Evolutionary conservation across 2,329 filamentous ascomycete genomes (phyloP).

Genomic region (Acephala macrosclerotiorum): DNA sequence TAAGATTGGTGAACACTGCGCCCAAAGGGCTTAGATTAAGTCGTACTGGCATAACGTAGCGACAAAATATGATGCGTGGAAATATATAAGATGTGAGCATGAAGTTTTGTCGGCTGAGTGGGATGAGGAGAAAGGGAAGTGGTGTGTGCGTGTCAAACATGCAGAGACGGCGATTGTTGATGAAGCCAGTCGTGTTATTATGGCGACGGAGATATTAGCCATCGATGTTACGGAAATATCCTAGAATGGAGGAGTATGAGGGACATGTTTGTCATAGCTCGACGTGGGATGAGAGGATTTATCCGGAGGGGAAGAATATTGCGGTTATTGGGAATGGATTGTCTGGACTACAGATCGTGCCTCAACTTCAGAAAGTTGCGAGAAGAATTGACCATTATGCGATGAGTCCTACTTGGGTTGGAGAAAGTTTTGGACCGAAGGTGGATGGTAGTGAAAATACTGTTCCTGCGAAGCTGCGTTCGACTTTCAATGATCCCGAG

Average conservation of each 20-base stretch:
- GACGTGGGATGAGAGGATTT: neutral
- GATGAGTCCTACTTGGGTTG: neutral
- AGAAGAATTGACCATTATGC: neutral
- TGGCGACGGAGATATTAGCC: neutral
- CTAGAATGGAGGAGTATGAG: neutral
- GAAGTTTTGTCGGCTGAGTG: constrained; percentile 1
- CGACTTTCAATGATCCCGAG: neutral
- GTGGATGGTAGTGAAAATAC: neutral
- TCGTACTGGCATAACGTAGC: constrained; percentile 1
- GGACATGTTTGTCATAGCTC: neutral
- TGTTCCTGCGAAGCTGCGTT: neutral
- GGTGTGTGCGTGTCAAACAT: neutral
- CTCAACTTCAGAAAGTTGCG: neutral
- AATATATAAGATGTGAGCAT: constrained; percentile 1
- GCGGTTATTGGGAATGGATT: neutral
- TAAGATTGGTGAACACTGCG: constrained; percentile 6
- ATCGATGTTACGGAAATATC: neutral
- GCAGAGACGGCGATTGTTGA: neutral
- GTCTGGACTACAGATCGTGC: neutral
- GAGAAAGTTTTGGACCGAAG: neutral
- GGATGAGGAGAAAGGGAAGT: neutral
- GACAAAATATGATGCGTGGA: neutral
- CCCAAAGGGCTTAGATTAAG: neutral
- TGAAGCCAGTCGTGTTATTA: neutral
- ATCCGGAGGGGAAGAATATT: neutral